Base-by-base conservation (phyloP, 257 asterid genomes). In the Verbena officinalis region DNA sequence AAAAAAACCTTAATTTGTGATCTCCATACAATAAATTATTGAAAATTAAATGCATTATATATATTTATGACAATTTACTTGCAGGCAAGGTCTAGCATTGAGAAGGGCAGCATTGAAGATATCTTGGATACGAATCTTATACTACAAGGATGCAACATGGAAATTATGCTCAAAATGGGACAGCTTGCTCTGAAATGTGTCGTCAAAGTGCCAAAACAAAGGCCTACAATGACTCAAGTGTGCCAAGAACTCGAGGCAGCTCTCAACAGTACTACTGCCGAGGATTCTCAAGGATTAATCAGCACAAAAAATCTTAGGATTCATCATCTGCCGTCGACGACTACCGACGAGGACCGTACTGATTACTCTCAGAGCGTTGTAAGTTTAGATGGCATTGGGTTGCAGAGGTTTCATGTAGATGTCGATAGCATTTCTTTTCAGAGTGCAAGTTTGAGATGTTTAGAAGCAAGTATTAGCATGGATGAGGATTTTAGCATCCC, bases 161-260 rank as follows among this genome's bases (percentile, higher is more conserved):
- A 62, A 40, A 71, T 78, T 74, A 84, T 86, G 91, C 40, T 81
- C 11, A 80, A 83, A 57, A 84, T 89, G 91, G 97, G 88, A 59
- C 85, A 73, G 22, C 61, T 86, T 34, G 87, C 81, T 6, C 75
- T 86, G 67, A 81, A 67, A 74, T 89, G 95, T 54, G 94, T 75
- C 60, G 86, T 49, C 16, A 78, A 73, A 65, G 80, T 55, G 53
- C 96, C 96, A 4, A 86, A 78, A 75, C 68, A 78, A 71, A 81
- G 93, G 83, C 96, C 95, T 24, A 83, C 89, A 7, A 89, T 86
- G 91, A 68, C 74, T 44, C 88, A 74, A 69, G 86, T 86, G 20
- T 75, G 85, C 83, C 78, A 76, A 77, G 89, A 84, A 71, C 83
- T 89, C 21, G 89, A 89, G 55, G 55, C 75, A 3, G 81, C 85